These are phyloP conservation scores for Mycena albidolilacea DNA, from an alignment of 768 basidiomycete species.

Conservation along the genomic window DNA sequence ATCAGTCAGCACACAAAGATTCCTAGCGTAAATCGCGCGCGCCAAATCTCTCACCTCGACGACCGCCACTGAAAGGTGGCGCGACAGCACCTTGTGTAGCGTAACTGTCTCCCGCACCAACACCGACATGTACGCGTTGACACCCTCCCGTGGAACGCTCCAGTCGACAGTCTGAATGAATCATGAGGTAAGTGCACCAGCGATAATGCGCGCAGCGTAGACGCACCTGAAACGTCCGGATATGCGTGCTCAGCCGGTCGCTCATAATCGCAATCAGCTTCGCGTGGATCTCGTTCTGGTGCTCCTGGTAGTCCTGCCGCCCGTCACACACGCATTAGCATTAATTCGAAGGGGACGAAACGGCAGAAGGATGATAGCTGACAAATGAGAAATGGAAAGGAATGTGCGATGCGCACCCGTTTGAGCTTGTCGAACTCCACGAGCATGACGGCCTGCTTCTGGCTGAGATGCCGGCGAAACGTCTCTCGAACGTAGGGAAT, in stretches of 20 bases:
- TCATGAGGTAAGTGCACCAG: constrained; percentile 24
- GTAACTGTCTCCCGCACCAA: constrained; percentile 96
- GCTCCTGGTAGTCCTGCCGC: constrained; percentile 94
- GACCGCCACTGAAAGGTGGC: constrained; percentile 83
- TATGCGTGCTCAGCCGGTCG: constrained; percentile 90
- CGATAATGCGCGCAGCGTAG: constrained; percentile 18
- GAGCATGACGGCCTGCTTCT: constrained; percentile 96
- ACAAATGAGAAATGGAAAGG: constrained; percentile 34
- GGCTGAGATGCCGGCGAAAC: constrained; percentile 92
- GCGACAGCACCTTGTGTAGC: constrained; percentile 94
- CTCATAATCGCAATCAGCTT: constrained; percentile 99
- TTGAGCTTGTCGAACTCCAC: constrained; percentile 99
- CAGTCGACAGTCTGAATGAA: constrained; percentile 79
- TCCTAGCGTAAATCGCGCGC: constrained; percentile 28
- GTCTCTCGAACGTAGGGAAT: constrained; percentile 97
- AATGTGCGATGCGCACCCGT: constrained; percentile 68
- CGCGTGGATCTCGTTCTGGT: constrained; percentile 98
- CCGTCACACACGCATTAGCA: constrained; percentile 24
- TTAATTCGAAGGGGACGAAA: constrained; percentile 30
- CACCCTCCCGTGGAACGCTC: constrained; percentile 73
- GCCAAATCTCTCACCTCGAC: constrained; percentile 79
- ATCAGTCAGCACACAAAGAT: constrained; percentile 24
- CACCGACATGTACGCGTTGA: constrained; percentile 93
- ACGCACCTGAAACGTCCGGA: constrained; percentile 83
- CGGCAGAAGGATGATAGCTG: constrained; percentile 4